Evolutionary conservation across 495 filamentous ascomycete genomes (phyloP).

Genomic region (Talaromyces thailandensis): DNA sequence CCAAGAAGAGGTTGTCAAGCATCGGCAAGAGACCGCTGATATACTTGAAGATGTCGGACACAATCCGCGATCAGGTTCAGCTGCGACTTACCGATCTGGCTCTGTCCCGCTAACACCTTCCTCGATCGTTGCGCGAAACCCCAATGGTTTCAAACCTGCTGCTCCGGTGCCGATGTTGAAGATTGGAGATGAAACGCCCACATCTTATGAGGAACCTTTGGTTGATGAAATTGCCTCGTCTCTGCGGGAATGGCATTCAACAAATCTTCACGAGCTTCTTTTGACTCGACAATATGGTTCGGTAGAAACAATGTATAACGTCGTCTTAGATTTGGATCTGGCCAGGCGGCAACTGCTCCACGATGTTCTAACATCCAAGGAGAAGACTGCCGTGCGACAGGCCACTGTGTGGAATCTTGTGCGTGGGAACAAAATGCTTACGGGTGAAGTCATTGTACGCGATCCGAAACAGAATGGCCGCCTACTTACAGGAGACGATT

Average conservation of each 20-base stretch:
- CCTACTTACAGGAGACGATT: conserved; percentile 84
- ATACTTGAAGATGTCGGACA: conserved; percentile 19
- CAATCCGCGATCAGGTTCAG: conserved; percentile 10
- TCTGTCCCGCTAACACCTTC: conserved; percentile 30
- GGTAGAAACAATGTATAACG: conserved; percentile 69
- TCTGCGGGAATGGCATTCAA: conserved; percentile 95
- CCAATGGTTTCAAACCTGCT: conserved; percentile 62
- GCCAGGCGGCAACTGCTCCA: conserved; percentile 83
- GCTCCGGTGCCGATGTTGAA: conserved; percentile 96
- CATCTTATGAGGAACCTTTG: conserved; percentile 77
- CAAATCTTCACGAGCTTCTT: conserved; percentile 89
- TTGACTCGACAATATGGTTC: conserved; percentile 69
- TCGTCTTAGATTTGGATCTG: conserved; percentile 73
- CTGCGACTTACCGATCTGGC: conserved; percentile 17
- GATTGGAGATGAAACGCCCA: conserved; percentile 91
- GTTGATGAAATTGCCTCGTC: conserved; percentile 97
- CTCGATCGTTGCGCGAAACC: conserved; percentile 25
- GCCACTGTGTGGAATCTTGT: conserved; percentile 93
- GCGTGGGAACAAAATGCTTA: conserved; percentile 83
- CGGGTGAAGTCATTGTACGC: conserved; percentile 85
- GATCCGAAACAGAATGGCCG: conserved; percentile 76
- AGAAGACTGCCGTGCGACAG: conserved; percentile 67
- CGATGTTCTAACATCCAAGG: conserved; percentile 79
- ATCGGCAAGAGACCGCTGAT: conserved; percentile 2
- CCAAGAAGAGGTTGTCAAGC: conserved; percentile 16